A percentile compares a stretch with the other conserved stretches of the same genome.
phyloP scores from a whole-genome alignment of 257 asterid genomes.

The Petrea volubilis region DNA sequence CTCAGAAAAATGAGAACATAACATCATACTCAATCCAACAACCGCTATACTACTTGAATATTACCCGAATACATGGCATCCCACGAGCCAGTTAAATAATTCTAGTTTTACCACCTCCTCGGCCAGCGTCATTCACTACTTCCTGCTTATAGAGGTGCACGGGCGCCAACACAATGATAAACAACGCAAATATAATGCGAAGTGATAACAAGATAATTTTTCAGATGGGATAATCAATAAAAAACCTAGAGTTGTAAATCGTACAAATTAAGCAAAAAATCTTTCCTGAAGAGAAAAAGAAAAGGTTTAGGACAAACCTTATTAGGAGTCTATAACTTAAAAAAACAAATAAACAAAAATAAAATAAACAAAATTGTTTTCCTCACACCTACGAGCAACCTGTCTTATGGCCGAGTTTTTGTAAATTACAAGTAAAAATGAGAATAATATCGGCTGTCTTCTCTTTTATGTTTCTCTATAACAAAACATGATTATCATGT shows the following conservation, averaged over 20 bases:
- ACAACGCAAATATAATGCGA: too few relatives aligned
- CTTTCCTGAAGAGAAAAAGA: background rate
- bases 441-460: slow-evolving; percentile 28
- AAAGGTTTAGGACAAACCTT: slow-evolving; percentile 25
- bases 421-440: slow-evolving; percentile 28
- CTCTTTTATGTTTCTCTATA: slow-evolving; percentile 26
- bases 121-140: too few relatives aligned
- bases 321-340: slow-evolving; percentile 37
- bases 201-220: too few relatives aligned
- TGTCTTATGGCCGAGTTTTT: slow-evolving; percentile 26
- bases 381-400: slow-evolving; percentile 31
- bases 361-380: slow-evolving; percentile 44
- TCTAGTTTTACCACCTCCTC: too few relatives aligned
- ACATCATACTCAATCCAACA: too few relatives aligned
- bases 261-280: slow-evolving; percentile 12
- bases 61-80: too few relatives aligned
- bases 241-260: background rate
- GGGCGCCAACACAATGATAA: too few relatives aligned
- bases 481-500: slow-evolving; percentile 14
- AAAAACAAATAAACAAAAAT: slow-evolving; percentile 4
- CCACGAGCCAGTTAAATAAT: too few relatives aligned
- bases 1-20: too few relatives aligned
- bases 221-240: too few relatives aligned
- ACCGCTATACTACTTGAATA: too few relatives aligned
- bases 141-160: too few relatives aligned